Conservation (phyloP, 495 filamentous ascomycete genomes). For the Aspergillus cavernicola region DNA sequence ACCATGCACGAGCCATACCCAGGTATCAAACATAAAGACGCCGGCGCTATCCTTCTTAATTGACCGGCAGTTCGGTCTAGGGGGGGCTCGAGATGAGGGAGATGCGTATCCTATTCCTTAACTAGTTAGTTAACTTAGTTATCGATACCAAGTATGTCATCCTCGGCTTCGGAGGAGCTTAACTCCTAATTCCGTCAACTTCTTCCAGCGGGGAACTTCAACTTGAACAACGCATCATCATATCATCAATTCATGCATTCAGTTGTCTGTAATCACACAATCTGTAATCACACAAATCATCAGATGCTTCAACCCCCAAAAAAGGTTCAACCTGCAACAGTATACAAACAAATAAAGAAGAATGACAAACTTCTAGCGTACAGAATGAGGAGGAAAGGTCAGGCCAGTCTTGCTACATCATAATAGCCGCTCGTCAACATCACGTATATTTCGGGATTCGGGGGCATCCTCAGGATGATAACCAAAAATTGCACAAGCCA, state of each 20-base stretch:
- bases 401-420: background rate
- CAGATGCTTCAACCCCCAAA: background rate
- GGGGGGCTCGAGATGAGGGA: background rate
- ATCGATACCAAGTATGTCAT: conserved; percentile 21
- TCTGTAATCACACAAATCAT: background rate
- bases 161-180: background rate
- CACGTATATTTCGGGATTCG: background rate
- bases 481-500: conserved; percentile 6
- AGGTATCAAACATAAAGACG: background rate
- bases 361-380: too few species aligned
- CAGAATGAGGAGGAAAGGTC: too few species aligned
- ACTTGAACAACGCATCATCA: background rate
- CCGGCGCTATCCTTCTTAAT: conserved; percentile 9
- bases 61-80: background rate
- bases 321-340: too few species aligned
- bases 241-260: too few species aligned
- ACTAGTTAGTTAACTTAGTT: background rate
- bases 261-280: too few species aligned
- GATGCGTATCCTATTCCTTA: background rate
- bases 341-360: too few species aligned
- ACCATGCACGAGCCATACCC: conserved; percentile 12
- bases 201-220: background rate
- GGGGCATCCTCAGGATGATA: conserved; percentile 2
- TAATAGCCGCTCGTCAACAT: background rate
- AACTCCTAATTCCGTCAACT: conserved; percentile 15